phyloP scores from a whole-genome alignment of 768 basidiomycete genomes.

The Trametes elegans region DNA sequence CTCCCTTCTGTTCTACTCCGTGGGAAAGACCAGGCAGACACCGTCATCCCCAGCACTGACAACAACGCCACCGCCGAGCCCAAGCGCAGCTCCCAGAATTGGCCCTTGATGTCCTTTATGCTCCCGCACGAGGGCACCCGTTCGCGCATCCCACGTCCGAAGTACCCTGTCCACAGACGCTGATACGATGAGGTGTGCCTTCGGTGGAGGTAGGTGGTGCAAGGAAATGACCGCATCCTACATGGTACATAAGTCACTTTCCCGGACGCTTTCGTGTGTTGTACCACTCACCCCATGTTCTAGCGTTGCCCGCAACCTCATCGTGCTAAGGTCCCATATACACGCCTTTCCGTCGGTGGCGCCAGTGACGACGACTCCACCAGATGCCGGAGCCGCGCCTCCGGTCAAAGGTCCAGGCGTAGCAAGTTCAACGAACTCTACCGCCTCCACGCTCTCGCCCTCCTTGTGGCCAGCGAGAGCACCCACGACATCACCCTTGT shows the following conservation, averaged over 20 bases:
- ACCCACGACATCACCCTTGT: conserved; percentile 79
- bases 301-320: conserved; percentile 77
- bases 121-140: conserved; percentile 70
- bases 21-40: conserved; percentile 77
- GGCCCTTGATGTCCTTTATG: conserved; percentile 83
- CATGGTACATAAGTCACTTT: background rate
- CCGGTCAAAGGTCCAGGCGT: conserved; percentile 38
- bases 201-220: conserved; percentile 69
- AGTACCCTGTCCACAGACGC: conserved; percentile 85
- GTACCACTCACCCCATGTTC: conserved; percentile 66
- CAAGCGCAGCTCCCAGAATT: conserved; percentile 73
- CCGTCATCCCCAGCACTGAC: conserved; percentile 93
- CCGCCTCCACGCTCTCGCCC: conserved; percentile 85
- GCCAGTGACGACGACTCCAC: conserved; percentile 75
- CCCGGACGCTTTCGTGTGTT: background rate
- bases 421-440: conserved; percentile 79
- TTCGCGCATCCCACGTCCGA: conserved; percentile 91
- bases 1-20: conserved; percentile 35
- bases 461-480: conserved; percentile 81
- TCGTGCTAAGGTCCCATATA: conserved; percentile 91
- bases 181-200: conserved; percentile 76
- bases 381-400: conserved; percentile 47
- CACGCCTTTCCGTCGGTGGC: conserved; percentile 93
- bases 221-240: conserved; percentile 91
- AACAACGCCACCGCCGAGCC: conserved; percentile 65